phyloP scores from a whole-genome alignment of 2,329 filamentous ascomycete species.

The Tolypocladium endophyticum region DNA sequence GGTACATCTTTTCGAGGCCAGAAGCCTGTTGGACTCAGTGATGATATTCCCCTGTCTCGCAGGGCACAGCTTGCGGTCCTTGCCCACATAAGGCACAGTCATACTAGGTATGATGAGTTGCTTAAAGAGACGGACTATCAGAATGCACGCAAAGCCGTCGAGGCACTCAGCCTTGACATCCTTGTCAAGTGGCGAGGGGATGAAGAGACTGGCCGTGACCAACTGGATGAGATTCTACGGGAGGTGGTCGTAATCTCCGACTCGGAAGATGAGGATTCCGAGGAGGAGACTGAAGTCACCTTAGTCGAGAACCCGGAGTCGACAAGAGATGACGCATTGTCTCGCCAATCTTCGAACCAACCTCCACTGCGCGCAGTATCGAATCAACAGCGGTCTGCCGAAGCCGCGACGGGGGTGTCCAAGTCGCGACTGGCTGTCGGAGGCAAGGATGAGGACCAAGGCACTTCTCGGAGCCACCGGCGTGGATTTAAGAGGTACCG shows the following conservation, averaged over 20 bases:
- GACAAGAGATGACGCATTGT: not conserved
- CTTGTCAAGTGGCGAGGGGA: constrained; percentile 65
- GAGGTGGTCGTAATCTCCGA: constrained; percentile 60
- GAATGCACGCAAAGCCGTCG: constrained; percentile 51
- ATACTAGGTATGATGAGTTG: constrained; percentile 54
- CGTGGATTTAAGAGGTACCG: constrained; percentile 37
- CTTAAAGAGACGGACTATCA: constrained; percentile 47
- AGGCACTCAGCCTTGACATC: constrained; percentile 50
- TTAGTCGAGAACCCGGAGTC: constrained; percentile 16
- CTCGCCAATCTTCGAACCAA: not conserved
- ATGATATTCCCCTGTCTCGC: constrained; percentile 45
- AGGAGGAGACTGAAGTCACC: constrained; percentile 18
- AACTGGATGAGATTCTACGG: constrained; percentile 55
- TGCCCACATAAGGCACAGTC: constrained; percentile 56
- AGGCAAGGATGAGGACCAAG: constrained; percentile 8
- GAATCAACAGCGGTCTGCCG: not conserved
- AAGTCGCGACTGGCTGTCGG: constrained; percentile 3
- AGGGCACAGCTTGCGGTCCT: constrained; percentile 55
- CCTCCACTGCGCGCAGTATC: not conserved
- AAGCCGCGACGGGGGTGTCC: not conserved
- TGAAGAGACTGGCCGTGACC: constrained; percentile 57
- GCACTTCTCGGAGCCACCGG: constrained; percentile 23
- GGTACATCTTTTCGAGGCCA: constrained; percentile 40
- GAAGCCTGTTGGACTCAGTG: constrained; percentile 46
- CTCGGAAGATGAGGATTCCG: constrained; percentile 36